Conservation (phyloP, 2,329 filamentous ascomycete species). For the Nemania sp. region DNA sequence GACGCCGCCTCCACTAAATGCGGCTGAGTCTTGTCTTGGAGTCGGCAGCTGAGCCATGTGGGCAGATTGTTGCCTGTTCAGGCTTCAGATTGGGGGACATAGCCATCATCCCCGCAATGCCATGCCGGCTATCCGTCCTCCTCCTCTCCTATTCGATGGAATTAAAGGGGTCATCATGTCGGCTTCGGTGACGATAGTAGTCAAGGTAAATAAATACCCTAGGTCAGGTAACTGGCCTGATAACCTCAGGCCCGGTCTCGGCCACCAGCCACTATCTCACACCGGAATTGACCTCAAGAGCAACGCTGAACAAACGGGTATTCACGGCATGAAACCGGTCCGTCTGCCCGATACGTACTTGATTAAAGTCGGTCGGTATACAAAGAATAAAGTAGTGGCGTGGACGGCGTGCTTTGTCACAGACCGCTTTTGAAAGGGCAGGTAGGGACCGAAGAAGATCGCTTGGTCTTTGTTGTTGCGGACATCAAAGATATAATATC, state of each 20-base stretch:
- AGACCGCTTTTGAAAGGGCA: no score
- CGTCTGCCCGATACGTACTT: not conserved
- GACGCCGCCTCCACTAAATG: not conserved
- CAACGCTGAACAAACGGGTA: not conserved
- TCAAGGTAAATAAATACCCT: no score
- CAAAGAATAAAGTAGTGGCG: not conserved
- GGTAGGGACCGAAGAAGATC: no score
- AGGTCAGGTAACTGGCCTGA: not conserved
- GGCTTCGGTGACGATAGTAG: not conserved
- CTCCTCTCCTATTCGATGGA: not conserved
- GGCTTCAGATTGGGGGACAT: not conserved
- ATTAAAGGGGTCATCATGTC: not conserved
- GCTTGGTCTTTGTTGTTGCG: no score
- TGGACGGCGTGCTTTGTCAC: not conserved
- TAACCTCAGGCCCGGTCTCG: not conserved
- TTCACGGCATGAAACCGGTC: not conserved
- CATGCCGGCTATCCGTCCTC: not conserved
- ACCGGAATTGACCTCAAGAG: not conserved
- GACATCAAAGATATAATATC: no score
- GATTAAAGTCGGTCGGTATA: not conserved
- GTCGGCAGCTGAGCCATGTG: not conserved
- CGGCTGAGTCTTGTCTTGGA: conserved; percentile 8
- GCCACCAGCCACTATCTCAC: not conserved
- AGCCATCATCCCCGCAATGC: not conserved
- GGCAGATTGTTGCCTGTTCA: no score